Evolutionary conservation across 2,329 filamentous ascomycete genomes (phyloP), one percentile per base, ranked within the genome.

Genomic region (Neofusicoccum sp.): DNA sequence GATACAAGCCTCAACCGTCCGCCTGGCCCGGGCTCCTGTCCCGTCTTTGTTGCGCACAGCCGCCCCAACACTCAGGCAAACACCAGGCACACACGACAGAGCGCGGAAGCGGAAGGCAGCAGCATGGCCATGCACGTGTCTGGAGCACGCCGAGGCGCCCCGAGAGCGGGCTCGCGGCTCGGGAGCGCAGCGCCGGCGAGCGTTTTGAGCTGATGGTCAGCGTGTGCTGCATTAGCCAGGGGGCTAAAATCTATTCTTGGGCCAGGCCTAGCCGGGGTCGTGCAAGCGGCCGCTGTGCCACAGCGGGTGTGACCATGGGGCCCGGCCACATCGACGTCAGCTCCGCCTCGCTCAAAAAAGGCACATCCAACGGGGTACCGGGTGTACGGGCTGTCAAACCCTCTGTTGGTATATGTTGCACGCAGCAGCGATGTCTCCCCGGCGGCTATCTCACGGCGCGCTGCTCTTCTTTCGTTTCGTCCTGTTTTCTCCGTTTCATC

Each of bases 391-490:
- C 60, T 63, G 64, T 61, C 63, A 61, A 59, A 59, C 63, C 66
- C 60, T 63, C 61, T 61, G 59, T 67, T 63, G 67, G 66, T 60
- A 64, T 70, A 70, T 65, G 66, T 63, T 58, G 60, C 58, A 61
- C 61, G 63, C 62, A 63, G 67, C 65, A 67, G 56, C 63, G 60
- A 65, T 65, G 64, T 65, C 66, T 38, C 8, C 14, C 9, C 9
- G 38, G n/a, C 16, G 38, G 3, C 14, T 41, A 30, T 53, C 49
- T 30, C 49, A 53, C 48, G 26, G 31, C 33, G 20, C 53, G 65
- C 65, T 64, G 69, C 71, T 68, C 67, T 63, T 60, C 47, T 62
- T 62, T 65, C 54, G 60, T 66, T 11, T 59, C 57, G 41, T 67
- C 62, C 68, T 68, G 64, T 45, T 33, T 41, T n/a, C 24, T 26